A percentile compares a stretch with the other conserved stretches of the same genome.
phyloP scores from a whole-genome alignment of 1,139 yeast genomes.

The Yamadazyma atlantica region DNA sequence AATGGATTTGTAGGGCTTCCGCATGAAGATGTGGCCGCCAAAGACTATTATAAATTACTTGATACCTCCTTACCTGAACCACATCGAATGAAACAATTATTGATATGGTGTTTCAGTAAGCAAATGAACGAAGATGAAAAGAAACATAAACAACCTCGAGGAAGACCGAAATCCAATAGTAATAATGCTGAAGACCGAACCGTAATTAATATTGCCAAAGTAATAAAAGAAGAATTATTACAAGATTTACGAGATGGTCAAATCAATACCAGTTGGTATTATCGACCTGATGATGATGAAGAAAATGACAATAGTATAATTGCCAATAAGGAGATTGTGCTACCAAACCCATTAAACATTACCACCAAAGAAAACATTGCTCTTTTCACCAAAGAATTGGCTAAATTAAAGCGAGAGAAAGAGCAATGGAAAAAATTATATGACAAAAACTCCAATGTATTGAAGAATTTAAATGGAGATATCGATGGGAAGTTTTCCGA shows the following conservation, averaged over 20 bases:
- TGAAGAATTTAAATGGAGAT: constrained; percentile 12
- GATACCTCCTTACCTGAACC: constrained; percentile 69
- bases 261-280: constrained; percentile 69
- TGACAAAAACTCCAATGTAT: constrained; percentile 20
- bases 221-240: constrained; percentile 64
- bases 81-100: constrained; percentile 66
- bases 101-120: constrained; percentile 68
- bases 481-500: constrained; percentile 14
- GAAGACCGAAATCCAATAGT: constrained; percentile 14
- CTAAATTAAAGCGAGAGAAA: constrained; percentile 45
- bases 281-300: constrained; percentile 24
- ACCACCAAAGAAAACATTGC: constrained; percentile 48
- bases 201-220: constrained; percentile 55
- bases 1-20: constrained; percentile 72
- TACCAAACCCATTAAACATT: constrained; percentile 60
- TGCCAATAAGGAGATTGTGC: constrained; percentile 25
- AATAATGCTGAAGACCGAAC: constrained; percentile 32
- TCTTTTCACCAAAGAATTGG: constrained; percentile 45
- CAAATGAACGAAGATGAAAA: constrained; percentile 40
- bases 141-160: constrained; percentile 20
- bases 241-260: constrained; percentile 59
- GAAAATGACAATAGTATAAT: constrained; percentile 19
- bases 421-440: constrained; percentile 46
- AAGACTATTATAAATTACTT: constrained; percentile 61
- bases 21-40: constrained; percentile 58